Evolutionary conservation across 2,329 filamentous ascomycete species (phyloP), one percentile per base, ranked within the genome.

Genomic region (Lecanicillium sp.): DNA sequence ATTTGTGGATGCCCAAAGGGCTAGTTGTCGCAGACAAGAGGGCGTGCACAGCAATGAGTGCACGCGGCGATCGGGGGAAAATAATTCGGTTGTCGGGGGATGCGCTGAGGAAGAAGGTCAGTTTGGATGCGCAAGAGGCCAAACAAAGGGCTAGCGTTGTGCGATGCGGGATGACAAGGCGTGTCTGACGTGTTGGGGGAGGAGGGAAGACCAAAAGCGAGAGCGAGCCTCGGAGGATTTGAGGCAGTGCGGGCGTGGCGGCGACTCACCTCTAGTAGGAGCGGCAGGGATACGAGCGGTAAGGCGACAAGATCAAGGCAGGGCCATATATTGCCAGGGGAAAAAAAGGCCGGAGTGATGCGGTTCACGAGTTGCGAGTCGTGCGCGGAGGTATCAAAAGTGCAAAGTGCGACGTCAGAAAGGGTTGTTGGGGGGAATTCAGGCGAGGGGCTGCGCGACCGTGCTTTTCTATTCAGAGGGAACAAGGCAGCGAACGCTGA

Each of bases 1-100:
- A 37, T 48, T 44, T 42, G 32, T 24, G 35, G n/a, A 44, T 39
- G 41, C 47, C 35, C 33, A 17, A 35, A 37, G 42, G 48, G 48
- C 43, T 19, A 14, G 15, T 40, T 32, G 23, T 36, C 12, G 29
- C 19, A 23, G n/a, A 15, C 14, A 42, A 29, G 30, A 12, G 9
- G 8, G 32, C 27, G 45, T 42, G 38, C 45, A 21, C 45, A 40
- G 37, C 45, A 48, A 15, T 30, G 20, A 30, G 30, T 38, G 38
- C 38, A 23, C 21, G 38, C n/a, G 14, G 26, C 10, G n/a, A 21
- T 10, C 44, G 21, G 23, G 24, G 6, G 4, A 36, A 9, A 11
- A n/a, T 24, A 15, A 32, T 14, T 42, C 11, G 33, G 12, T 24
- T 5, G 19, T 44, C 41, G 35, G 40, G 39, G 21, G 27, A 44